Evolutionary conservation across 441 rosid genomes (phyloP).

Genomic region (Mallotus japonicus): DNA sequence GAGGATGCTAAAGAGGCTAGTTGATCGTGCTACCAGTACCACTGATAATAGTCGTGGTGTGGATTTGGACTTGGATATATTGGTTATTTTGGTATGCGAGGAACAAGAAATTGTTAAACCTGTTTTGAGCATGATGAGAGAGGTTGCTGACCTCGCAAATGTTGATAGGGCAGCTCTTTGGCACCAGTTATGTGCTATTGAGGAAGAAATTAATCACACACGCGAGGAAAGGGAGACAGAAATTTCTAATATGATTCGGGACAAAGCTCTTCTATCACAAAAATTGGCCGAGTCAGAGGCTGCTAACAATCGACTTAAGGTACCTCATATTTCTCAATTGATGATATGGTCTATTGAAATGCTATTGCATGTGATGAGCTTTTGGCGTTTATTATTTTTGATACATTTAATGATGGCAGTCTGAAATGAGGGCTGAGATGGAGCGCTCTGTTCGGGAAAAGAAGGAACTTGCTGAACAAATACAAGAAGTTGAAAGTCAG

Average conservation of each 20-base stretch:
- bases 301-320: constrained; percentile 73
- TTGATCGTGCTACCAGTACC: constrained; percentile 72
- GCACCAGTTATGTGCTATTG: constrained; percentile 86
- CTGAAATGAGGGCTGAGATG: constrained; percentile 85
- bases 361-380: constrained; percentile 7
- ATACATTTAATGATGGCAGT: constrained; percentile 50
- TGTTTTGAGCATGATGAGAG: constrained; percentile 81
- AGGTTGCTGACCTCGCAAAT: constrained; percentile 92
- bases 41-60: constrained; percentile 61
- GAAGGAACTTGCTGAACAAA: constrained; percentile 82
- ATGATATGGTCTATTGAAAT: constrained; percentile 14
- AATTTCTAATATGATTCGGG: constrained; percentile 59
- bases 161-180: constrained; percentile 93
- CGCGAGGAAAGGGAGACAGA: constrained; percentile 78
- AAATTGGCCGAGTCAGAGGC: constrained; percentile 83
- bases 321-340: constrained; percentile 36
- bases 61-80: constrained; percentile 79
- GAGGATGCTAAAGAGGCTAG: constrained; percentile 86
- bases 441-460: constrained; percentile 85
- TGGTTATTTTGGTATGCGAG: constrained; percentile 75
- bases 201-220: constrained; percentile 71
- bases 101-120: constrained; percentile 78
- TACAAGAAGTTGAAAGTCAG: constrained; percentile 87
- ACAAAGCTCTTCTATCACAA: constrained; percentile 58
- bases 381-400: constrained; percentile 20